These are phyloP conservation scores for Pseudozyma hubeiensis DNA, from an alignment of 1,284 basidiomycete genomes.

Conservation along the genomic window DNA sequence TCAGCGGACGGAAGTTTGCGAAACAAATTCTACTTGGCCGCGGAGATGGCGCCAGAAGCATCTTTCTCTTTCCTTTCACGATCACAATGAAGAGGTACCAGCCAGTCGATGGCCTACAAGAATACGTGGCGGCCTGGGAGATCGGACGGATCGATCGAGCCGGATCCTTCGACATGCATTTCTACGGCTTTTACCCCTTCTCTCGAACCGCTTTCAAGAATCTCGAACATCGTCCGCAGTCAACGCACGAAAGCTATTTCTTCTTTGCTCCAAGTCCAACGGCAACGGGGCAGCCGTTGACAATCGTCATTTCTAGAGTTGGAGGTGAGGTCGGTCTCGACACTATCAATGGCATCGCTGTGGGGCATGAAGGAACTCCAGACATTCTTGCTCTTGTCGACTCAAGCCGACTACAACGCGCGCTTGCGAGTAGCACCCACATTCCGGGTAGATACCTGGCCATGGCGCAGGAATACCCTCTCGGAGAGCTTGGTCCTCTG, in stretches of 20 bases:
- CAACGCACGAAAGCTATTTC: not conserved
- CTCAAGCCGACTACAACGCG: not conserved
- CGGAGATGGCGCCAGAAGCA: not conserved
- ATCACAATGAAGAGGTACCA: not conserved
- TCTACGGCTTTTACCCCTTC: slow-evolving; percentile 6
- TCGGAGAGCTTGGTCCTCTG: not conserved
- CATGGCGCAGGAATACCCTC: not conserved
- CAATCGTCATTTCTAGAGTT: not conserved
- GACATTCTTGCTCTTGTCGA: not conserved
- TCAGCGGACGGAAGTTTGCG: not conserved
- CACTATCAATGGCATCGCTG: not conserved
- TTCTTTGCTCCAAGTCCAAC: not conserved
- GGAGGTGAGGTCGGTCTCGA: not conserved
- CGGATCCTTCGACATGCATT: not conserved
- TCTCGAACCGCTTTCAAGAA: not conserved
- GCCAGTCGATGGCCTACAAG: not conserved
- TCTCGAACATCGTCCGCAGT: not conserved
- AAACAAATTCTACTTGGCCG: slow-evolving; percentile 1
- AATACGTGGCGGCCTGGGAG: slow-evolving; percentile 4
- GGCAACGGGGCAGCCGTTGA: not conserved
- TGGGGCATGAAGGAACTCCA: not conserved
- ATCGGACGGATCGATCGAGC: not conserved
- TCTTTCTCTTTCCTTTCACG: not conserved
- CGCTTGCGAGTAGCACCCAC: not conserved
- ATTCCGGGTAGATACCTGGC: not conserved